These are phyloP conservation scores for Trypanosoma avium DNA, from an alignment of 208 protist genomes.

Conservation along the genomic window DNA sequence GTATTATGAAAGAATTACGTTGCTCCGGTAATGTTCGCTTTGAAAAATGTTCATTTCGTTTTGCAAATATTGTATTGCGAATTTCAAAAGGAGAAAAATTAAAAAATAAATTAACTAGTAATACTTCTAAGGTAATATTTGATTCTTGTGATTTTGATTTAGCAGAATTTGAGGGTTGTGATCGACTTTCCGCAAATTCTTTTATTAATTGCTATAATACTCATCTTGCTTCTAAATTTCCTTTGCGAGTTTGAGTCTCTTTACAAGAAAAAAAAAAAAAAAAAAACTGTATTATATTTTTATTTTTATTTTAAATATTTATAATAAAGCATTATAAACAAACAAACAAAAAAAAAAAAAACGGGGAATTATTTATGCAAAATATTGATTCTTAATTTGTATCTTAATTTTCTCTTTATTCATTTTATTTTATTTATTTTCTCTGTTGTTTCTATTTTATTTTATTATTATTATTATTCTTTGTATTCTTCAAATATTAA, in stretches of 20 bases:
- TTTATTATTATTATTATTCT: too few species aligned
- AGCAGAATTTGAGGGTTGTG: conserved; percentile 53
- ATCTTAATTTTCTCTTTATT: too few species aligned
- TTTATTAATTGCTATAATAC: conserved; percentile 64
- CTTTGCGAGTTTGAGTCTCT: conserved; percentile 26
- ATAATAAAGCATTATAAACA: not conserved
- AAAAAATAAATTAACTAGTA: not conserved
- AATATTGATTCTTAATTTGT: too few species aligned
- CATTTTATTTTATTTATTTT: too few species aligned
- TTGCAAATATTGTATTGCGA: conserved; percentile 45
- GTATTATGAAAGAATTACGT: conserved; percentile 41
- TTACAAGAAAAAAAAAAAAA: not conserved
- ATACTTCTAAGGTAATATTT: conserved; percentile 30
- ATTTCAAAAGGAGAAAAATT: not conserved
- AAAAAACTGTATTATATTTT: not conserved
- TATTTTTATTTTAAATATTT: conserved; percentile 3
- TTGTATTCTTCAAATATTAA: too few species aligned
- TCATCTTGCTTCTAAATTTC: conserved; percentile 43
- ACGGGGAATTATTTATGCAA: too few species aligned
- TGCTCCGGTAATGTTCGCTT: conserved; percentile 37
- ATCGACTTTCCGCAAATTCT: conserved; percentile 17
- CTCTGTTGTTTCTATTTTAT: too few species aligned
- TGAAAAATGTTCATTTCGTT: conserved; percentile 49
- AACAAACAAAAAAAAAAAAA: not conserved
- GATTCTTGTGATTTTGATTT: conserved; percentile 70